These are phyloP conservation scores for Harringtonia lauricola DNA, from an alignment of 2,329 filamentous ascomycete genomes.

Conservation along the genomic window DNA sequence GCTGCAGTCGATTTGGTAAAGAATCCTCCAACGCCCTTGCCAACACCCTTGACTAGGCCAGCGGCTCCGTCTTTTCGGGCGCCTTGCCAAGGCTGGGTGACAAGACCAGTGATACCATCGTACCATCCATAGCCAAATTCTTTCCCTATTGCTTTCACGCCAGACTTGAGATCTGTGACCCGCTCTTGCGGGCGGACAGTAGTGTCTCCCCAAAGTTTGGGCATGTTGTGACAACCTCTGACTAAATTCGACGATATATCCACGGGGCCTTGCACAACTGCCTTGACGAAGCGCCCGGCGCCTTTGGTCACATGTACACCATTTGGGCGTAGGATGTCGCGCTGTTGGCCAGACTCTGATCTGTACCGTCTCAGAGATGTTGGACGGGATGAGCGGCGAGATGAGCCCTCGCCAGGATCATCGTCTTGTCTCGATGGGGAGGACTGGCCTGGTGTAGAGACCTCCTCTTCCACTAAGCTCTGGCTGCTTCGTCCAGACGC, in stretches of 20 bases:
- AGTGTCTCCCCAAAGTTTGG: slow-evolving; percentile 73
- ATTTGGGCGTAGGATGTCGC: slow-evolving; percentile 24
- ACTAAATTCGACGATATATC: slow-evolving; percentile 75
- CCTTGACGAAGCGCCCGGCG: slow-evolving; percentile 59
- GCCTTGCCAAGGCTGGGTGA: slow-evolving; percentile 61
- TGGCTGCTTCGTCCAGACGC: no score
- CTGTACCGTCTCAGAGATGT: slow-evolving; percentile 17
- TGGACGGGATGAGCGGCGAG: no score
- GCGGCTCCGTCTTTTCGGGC: slow-evolving; percentile 29
- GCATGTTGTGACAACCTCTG: slow-evolving; percentile 80
- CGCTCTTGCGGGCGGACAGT: slow-evolving; percentile 69
- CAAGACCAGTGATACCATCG: slow-evolving; percentile 67
- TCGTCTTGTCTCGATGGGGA: no score
- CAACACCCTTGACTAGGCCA: slow-evolving; percentile 66
- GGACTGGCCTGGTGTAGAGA: no score
- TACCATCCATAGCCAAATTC: slow-evolving; percentile 69
- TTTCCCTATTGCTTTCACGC: slow-evolving; percentile 66
- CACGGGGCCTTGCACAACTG: slow-evolving; percentile 71
- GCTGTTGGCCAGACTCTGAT: slow-evolving; percentile 1
- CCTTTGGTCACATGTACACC: slow-evolving; percentile 56
- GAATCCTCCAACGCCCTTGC: slow-evolving; percentile 70
- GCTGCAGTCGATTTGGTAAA: slow-evolving; percentile 69
- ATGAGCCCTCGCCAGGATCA: no score
- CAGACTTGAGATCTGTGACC: slow-evolving; percentile 67
- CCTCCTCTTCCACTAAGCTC: no score